phyloP scores from a whole-genome alignment of 1,284 basidiomycete genomes.

The Papiliotrema nemorosa region DNA sequence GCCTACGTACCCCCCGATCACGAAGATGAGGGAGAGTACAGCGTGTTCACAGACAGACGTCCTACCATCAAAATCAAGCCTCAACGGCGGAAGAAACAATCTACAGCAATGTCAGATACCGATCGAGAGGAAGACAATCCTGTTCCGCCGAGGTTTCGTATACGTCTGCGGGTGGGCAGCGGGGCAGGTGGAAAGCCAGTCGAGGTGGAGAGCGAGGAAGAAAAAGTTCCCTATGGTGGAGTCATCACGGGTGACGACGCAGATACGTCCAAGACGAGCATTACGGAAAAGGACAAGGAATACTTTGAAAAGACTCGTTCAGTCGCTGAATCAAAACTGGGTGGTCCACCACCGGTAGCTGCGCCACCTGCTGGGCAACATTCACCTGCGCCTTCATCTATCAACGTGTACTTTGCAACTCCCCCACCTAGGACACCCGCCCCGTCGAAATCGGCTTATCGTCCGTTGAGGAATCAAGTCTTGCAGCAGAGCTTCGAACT shows the following conservation, averaged over 20 bases:
- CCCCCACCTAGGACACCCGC: slow-evolving; percentile 12
- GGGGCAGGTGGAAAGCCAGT: slow-evolving; percentile 23
- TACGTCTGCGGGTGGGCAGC: slow-evolving; percentile 32
- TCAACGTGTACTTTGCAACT: neutral
- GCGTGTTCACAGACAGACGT: slow-evolving; percentile 6
- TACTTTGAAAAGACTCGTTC: slow-evolving; percentile 70
- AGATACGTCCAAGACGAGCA: slow-evolving; percentile 68
- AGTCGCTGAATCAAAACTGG: slow-evolving; percentile 60
- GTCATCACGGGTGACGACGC: slow-evolving; percentile 68
- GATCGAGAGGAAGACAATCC: slow-evolving; percentile 3
- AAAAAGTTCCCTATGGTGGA: slow-evolving; percentile 68
- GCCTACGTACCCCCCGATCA: neutral
- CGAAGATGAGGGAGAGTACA: slow-evolving; percentile 6
- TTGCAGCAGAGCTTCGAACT: slow-evolving; percentile 4
- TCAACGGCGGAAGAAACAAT: slow-evolving; percentile 5
- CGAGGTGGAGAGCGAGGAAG: slow-evolving; percentile 40
- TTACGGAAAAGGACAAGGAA: slow-evolving; percentile 64
- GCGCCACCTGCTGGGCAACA: slow-evolving; percentile 1
- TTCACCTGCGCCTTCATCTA: slow-evolving; percentile 17
- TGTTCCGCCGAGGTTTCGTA: slow-evolving; percentile 15
- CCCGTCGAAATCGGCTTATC: slow-evolving; percentile 3
- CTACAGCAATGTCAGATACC: neutral
- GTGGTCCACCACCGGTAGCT: slow-evolving; percentile 28
- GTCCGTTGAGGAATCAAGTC: neutral
- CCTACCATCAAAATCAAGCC: slow-evolving; percentile 23